Conservation (phyloP, 2,329 filamentous ascomycete genomes). For the Xylaria sp. region DNA sequence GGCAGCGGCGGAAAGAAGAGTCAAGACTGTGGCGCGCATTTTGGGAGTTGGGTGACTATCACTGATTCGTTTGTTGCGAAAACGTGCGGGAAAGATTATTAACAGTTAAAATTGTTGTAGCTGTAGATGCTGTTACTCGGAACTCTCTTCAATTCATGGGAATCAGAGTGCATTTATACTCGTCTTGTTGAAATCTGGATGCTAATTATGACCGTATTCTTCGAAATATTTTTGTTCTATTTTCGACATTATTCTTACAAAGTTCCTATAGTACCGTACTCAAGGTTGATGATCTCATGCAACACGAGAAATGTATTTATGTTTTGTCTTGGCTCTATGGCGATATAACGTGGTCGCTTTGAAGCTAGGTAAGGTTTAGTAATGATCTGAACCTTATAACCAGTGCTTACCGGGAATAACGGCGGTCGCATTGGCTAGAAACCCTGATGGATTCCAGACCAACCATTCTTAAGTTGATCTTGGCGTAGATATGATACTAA, state of each 20-base stretch:
- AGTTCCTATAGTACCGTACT: neutral
- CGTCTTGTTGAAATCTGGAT: neutral
- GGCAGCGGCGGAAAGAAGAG: slow-evolving; percentile 21
- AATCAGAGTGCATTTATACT: slow-evolving; percentile 9
- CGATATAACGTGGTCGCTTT: slow-evolving; percentile 44
- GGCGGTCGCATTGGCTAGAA: neutral
- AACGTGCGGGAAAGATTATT: neutral
- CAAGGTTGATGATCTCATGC: neutral
- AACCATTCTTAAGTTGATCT: neutral
- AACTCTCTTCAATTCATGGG: neutral
- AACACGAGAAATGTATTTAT: slow-evolving; percentile 13
- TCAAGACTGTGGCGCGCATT: slow-evolving; percentile 25
- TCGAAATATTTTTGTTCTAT: neutral
- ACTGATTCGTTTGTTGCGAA: neutral
- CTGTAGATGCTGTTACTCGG: neutral
- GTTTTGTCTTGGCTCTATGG: slow-evolving; percentile 9
- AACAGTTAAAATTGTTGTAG: neutral
- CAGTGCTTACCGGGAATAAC: neutral
- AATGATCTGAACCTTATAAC: slow-evolving; percentile 9
- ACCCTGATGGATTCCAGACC: neutral
- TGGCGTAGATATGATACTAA: neutral
- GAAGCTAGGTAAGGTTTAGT: slow-evolving; percentile 4
- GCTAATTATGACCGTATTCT: neutral
- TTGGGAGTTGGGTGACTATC: slow-evolving; percentile 7
- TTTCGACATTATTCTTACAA: neutral